A percentile compares a stretch with the other conserved stretches of the same genome.
Evolutionary conservation across 2,329 filamentous ascomycete genomes (phyloP).

Genomic region (Pochonia chlamydosporia): DNA sequence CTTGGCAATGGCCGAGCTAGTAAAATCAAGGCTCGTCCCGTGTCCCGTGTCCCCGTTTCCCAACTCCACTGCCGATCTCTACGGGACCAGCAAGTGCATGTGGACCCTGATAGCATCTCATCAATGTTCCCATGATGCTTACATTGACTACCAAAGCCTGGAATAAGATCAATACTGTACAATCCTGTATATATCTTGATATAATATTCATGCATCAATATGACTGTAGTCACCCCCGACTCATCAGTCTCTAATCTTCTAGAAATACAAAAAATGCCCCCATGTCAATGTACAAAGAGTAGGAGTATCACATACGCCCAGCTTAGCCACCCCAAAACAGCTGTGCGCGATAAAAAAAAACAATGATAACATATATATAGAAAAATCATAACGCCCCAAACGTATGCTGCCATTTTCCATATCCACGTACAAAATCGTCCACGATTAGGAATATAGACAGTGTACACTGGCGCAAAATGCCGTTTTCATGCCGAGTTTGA

Average conservation of each 20-base stretch:
- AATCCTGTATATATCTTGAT: too few species aligned
- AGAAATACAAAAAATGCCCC: conserved; percentile 1
- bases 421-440: neutral
- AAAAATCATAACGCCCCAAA: conserved; percentile 1
- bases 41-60: neutral
- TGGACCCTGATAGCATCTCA: too few species aligned
- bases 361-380: too few species aligned
- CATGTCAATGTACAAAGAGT: conserved; percentile 5
- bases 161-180: too few species aligned
- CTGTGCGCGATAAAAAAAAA: neutral
- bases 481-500: neutral
- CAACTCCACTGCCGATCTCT: neutral
- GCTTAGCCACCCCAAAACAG: neutral
- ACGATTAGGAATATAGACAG: conserved; percentile 1
- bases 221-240: neutral
- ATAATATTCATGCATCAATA: neutral
- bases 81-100: neutral
- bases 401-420: conserved; percentile 1
- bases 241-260: neutral
- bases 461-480: neutral
- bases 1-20: neutral
- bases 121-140: too few species aligned
- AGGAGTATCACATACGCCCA: conserved; percentile 1
- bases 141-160: too few species aligned
- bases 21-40: conserved; percentile 5